phyloP scores from a whole-genome alignment of 106 monocot genomes.

The Allium fistulosum region DNA sequence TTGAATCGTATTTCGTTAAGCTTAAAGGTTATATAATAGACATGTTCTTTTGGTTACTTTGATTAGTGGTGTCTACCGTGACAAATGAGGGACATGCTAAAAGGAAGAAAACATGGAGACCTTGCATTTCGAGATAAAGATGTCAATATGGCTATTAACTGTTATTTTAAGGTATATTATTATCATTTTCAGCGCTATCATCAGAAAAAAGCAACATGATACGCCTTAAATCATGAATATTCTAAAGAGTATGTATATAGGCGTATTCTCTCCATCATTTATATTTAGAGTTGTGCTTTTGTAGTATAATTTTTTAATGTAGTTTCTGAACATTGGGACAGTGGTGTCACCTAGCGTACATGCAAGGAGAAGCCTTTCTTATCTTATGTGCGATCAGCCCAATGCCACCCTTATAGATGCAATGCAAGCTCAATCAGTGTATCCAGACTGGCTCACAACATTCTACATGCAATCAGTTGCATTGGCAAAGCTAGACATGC shows the following conservation, averaged over 20 bases:
- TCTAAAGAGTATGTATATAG: no score
- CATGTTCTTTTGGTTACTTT: background rate
- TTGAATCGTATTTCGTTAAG: background rate
- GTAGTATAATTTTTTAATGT: background rate
- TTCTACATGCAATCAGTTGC: constrained; percentile 27
- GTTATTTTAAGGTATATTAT: constrained; percentile 68
- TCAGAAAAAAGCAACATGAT: no score
- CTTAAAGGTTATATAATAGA: background rate
- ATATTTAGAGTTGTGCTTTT: no score
- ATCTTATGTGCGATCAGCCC: constrained; percentile 19
- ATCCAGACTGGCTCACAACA: constrained; percentile 18
- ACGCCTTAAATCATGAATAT: no score
- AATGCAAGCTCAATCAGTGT: constrained; percentile 24
- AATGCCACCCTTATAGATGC: constrained; percentile 23
- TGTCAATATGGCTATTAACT: constrained; percentile 79
- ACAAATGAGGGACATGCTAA: constrained; percentile 84
- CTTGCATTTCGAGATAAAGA: constrained; percentile 88
- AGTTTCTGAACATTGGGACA: constrained; percentile 17
- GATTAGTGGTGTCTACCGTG: constrained; percentile 9
- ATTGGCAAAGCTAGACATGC: constrained; percentile 18
- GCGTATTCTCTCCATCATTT: no score
- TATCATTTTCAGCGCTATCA: background rate
- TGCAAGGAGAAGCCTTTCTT: constrained; percentile 18
- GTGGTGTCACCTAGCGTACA: constrained; percentile 23
- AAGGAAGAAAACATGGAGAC: constrained; percentile 76